Evolutionary conservation across 1,284 basidiomycete species (phyloP).

Genomic region (Ganoderma lingzhi): DNA sequence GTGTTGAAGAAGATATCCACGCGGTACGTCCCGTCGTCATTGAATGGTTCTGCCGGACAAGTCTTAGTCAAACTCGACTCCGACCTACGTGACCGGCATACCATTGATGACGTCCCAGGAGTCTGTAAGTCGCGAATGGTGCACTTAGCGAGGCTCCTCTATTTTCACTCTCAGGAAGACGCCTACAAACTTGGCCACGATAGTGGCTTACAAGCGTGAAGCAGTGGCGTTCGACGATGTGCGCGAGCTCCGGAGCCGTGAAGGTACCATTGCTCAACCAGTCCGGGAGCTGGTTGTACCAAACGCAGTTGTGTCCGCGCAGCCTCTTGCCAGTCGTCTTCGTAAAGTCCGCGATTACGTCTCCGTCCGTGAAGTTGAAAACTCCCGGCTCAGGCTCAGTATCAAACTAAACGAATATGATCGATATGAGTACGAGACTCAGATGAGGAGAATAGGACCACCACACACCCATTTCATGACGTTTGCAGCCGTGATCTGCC

Average conservation of each 20-base stretch:
- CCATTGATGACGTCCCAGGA: constrained; percentile 52
- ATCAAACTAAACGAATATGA: constrained; percentile 47
- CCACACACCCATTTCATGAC: constrained; percentile 62
- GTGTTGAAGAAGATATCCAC: constrained; percentile 54
- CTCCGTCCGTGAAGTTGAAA: constrained; percentile 56
- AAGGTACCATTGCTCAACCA: constrained; percentile 57
- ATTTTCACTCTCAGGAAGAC: too few relatives aligned
- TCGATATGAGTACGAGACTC: too few relatives aligned
- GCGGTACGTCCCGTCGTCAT: constrained; percentile 65
- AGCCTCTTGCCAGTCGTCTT: constrained; percentile 50
- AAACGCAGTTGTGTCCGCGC: constrained; percentile 58
- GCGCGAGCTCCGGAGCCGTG: constrained; percentile 50
- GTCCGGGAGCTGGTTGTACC: constrained; percentile 62
- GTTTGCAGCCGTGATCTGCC: constrained; percentile 60
- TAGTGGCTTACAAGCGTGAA: constrained; percentile 56
- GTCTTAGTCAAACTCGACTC: neutral
- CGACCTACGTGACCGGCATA: constrained; percentile 30
- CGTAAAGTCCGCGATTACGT: constrained; percentile 55
- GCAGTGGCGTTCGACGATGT: constrained; percentile 55
- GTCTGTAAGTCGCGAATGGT: constrained; percentile 18
- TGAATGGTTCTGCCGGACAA: constrained; percentile 53
- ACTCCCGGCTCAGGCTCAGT: constrained; percentile 58
- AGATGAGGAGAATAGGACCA: neutral
- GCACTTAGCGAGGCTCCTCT: neutral
- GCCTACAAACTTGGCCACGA: constrained; percentile 56